These are phyloP conservation scores for Zymoseptoria tritici DNA, from an alignment of 2,329 filamentous ascomycete species.

Conservation along the genomic window DNA sequence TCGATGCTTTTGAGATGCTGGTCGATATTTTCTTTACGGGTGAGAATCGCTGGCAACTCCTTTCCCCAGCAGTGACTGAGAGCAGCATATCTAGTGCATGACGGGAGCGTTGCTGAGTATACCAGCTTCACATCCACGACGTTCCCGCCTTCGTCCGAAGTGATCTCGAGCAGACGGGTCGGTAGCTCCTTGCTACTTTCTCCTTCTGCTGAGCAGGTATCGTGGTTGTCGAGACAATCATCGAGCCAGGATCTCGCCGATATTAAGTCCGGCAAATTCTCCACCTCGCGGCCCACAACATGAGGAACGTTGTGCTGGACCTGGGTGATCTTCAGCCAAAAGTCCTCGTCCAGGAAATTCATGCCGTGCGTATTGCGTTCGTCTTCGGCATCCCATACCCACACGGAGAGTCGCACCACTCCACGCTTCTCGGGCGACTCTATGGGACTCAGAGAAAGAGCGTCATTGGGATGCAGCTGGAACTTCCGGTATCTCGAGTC, in stretches of 20 bases:
- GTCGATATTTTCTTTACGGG: background rate
- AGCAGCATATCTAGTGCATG: conserved; percentile 2
- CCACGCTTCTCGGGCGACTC: background rate
- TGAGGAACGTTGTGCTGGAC: too few species aligned
- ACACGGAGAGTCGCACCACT: background rate
- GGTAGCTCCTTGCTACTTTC: background rate
- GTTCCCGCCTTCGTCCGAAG: background rate
- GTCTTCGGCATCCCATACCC: background rate
- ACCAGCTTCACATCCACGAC: background rate
- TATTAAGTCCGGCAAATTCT: background rate
- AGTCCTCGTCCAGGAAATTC: too few species aligned
- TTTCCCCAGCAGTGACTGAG: conserved; percentile 11
- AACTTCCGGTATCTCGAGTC: background rate
- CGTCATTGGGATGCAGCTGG: background rate
- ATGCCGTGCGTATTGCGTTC: background rate
- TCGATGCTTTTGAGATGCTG: background rate
- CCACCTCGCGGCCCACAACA: background rate
- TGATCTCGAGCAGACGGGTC: background rate
- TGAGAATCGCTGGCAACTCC: conserved; percentile 1
- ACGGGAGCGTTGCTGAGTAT: background rate
- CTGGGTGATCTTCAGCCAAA: too few species aligned
- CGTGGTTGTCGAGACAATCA: background rate
- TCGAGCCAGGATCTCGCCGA: background rate
- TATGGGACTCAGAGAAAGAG: too few species aligned
- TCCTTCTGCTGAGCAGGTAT: background rate